Evolutionary conservation across 768 basidiomycete genomes (phyloP).

Genomic region (Tubosaeta sp.): DNA sequence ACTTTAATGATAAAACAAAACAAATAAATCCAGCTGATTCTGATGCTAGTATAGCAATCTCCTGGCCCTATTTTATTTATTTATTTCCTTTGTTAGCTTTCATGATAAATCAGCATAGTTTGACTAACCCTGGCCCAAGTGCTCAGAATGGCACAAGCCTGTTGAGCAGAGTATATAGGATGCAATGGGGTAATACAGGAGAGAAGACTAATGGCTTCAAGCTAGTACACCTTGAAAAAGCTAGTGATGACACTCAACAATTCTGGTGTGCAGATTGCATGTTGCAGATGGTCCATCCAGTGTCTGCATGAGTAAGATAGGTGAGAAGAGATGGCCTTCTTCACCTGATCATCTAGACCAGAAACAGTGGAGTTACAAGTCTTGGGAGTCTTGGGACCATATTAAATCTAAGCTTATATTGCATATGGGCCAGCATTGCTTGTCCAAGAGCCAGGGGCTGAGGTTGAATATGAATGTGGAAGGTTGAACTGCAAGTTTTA

Average conservation of each 20-base stretch:
- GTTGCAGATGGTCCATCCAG: background rate
- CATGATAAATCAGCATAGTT: too few relatives aligned
- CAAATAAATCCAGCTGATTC: background rate
- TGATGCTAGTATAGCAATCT: background rate
- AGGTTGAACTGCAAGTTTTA: background rate
- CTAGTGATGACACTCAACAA: background rate
- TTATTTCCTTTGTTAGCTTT: background rate
- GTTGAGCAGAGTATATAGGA: background rate
- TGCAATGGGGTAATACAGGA: background rate
- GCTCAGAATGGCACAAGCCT: background rate
- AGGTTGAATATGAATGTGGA: background rate
- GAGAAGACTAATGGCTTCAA: background rate
- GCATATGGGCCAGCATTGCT: background rate
- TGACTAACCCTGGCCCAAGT: conserved; percentile 4
- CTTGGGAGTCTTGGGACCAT: background rate
- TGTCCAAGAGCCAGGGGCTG: background rate
- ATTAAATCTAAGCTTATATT: background rate
- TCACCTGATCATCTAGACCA: background rate
- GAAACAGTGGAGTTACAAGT: background rate
- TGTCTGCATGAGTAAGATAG: background rate
- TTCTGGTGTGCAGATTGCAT: background rate
- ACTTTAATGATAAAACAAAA: too few relatives aligned
- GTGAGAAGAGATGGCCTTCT: background rate
- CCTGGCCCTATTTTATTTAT: background rate
- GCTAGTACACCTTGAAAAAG: background rate